phyloP scores from a whole-genome alignment of 306 rosid genomes.

The Gastrolobium bilobum region DNA sequence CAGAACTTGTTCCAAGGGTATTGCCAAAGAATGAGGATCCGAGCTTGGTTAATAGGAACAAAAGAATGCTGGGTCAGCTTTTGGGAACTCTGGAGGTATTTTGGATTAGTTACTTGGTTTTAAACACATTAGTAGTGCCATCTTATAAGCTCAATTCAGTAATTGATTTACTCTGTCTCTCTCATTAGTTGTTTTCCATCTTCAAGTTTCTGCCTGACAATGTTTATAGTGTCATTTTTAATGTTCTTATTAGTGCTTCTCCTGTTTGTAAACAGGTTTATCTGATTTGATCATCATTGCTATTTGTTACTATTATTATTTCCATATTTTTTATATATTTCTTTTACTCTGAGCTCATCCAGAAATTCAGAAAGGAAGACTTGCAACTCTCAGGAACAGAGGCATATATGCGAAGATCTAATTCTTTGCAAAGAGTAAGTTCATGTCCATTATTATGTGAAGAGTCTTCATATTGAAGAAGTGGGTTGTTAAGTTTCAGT shows the following conservation, averaged over 20 bases:
- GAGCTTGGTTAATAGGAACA: slow-evolving; percentile 89
- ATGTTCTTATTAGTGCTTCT: background rate
- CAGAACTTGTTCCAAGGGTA: slow-evolving; percentile 81
- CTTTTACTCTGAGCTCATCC: slow-evolving; percentile 45
- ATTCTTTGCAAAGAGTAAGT: slow-evolving; percentile 92
- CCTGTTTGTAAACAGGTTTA: background rate
- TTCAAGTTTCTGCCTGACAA: background rate
- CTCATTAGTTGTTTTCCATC: background rate
- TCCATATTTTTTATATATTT: slow-evolving; percentile 39
- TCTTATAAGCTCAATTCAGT: slow-evolving; percentile 5
- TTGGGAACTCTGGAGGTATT: slow-evolving; percentile 94
- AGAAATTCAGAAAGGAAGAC: slow-evolving; percentile 96
- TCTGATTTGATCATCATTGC: slow-evolving; percentile 3
- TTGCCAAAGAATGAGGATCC: slow-evolving; percentile 95
- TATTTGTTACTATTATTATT: slow-evolving; percentile 14
- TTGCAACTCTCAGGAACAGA: slow-evolving; percentile 88
- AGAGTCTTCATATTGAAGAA: background rate
- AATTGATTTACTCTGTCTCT: slow-evolving; percentile 5
- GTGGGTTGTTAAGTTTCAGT: slow-evolving; percentile 15
- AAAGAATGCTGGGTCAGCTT: slow-evolving; percentile 96
- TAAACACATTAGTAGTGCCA: background rate
- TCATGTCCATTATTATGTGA: slow-evolving; percentile 4
- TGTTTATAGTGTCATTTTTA: background rate
- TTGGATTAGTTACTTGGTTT: slow-evolving; percentile 29
- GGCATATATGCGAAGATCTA: slow-evolving; percentile 89